Evolutionary conservation across 2,329 filamentous ascomycete genomes (phyloP).

Genomic region (Thielaviopsis populi): DNA sequence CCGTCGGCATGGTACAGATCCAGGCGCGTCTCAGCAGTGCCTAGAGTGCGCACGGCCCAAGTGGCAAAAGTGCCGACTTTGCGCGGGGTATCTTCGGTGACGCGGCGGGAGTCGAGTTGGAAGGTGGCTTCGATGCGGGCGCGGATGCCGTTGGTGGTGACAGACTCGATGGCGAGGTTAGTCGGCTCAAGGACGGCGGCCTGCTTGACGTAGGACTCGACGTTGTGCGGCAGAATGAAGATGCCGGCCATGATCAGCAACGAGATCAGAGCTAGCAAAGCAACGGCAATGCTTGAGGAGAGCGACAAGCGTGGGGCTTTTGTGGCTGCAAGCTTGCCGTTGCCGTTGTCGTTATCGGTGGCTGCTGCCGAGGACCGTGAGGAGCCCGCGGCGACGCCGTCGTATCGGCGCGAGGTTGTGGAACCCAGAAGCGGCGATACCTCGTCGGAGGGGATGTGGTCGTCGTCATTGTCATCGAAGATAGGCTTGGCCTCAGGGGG

Average conservation of each 20-base stretch:
- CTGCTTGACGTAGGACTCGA: constrained; percentile 75
- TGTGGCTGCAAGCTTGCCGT: constrained; percentile 16
- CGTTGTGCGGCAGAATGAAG: constrained; percentile 65
- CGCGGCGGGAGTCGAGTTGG: constrained; percentile 60
- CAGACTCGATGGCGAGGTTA: constrained; percentile 68
- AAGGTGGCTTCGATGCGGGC: constrained; percentile 74
- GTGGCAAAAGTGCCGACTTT: constrained; percentile 65
- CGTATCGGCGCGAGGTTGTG: constrained; percentile 26
- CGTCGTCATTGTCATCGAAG: constrained; percentile 21
- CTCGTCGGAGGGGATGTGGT: constrained; percentile 25
- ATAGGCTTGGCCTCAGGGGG: constrained; percentile 6
- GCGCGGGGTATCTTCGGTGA: constrained; percentile 54
- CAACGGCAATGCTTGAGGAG: constrained; percentile 64
- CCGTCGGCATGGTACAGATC: constrained; percentile 54
- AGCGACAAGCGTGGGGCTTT: constrained; percentile 29
- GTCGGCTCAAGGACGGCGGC: constrained; percentile 71
- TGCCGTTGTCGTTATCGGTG: constrained; percentile 16
- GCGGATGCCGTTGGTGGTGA: constrained; percentile 62
- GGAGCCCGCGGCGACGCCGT: constrained; percentile 25
- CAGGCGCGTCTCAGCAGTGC: constrained; percentile 57
- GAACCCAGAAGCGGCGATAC: constrained; percentile 38
- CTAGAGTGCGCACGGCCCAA: constrained; percentile 62
- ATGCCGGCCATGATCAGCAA: constrained; percentile 59
- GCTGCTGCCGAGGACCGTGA: constrained; percentile 14
- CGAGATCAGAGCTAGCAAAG: constrained; percentile 45